Base-by-base conservation (phyloP, 2,329 filamentous ascomycete species). In the Aspergillus tubingensis region DNA sequence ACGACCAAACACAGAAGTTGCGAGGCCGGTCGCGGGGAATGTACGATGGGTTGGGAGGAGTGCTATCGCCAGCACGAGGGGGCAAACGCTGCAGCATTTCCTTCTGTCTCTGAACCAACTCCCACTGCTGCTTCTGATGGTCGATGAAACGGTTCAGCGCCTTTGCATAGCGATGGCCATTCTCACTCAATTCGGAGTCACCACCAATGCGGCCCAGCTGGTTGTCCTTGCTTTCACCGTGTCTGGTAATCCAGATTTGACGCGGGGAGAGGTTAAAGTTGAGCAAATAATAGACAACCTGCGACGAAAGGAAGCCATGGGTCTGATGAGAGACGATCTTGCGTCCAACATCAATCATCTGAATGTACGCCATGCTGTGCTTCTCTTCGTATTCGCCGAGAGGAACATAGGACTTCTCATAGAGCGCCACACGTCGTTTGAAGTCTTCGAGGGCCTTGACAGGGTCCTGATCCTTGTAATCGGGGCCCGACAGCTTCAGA, bases 1-100 rank as follows among this genome's bases (percentile, higher is more conserved):
- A 96, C 0, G 94, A 97, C 95, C 95, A 99, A 15, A 99, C 91
- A 75, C 95, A 99, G 74, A 97, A 98, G 73, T 96, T 96, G 70
- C 91, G 85, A 30, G 90, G 86, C 30, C 88, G 80, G 52, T 89
- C 88, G 56, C 78, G 77, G 2, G 74, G 74, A 17, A 79, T 73
- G 57, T 84, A 88, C 72, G 96, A 91, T 0, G 95, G 95, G 71
- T 99, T 98, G 0, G 95, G 95, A 4, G 95, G 95, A 0, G 95
- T 98, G 66, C 90, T 91, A 76, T 97, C 94, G 59, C 95, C 95
- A 0, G 93, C 89, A 44, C 88, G 85, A 1, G 95, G 94, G n/a
- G 95, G 93, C 76, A 96, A 96, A 60, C 90, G 89, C 1, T 88
- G 89, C 64, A 89, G 85, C 38, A 87, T 86, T 62, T 88, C 84